phyloP scores from a whole-genome alignment of 1,284 basidiomycete species.

The Puccinia triticina region DNA sequence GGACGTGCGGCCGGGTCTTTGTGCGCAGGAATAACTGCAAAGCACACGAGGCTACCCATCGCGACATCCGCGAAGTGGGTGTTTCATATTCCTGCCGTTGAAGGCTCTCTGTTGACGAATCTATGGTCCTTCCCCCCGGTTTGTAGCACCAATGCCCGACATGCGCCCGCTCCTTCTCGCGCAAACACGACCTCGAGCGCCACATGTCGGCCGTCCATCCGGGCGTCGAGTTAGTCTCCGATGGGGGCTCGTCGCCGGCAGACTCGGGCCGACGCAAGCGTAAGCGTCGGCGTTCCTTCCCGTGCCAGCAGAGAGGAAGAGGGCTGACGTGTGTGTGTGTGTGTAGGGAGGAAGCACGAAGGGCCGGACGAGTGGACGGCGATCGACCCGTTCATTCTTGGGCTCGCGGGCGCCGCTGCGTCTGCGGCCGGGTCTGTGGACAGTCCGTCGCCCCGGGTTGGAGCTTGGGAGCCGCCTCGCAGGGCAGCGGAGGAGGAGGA shows the following conservation, averaged over 20 bases:
- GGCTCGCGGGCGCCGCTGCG: neutral
- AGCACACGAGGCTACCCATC: conserved; percentile 51
- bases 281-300: neutral
- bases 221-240: neutral
- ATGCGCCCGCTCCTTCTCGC: conserved; percentile 44
- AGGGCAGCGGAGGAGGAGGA: too few relatives aligned
- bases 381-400: conserved; percentile 19
- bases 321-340: neutral
- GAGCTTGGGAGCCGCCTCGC: too few relatives aligned
- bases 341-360: neutral
- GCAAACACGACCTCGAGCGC: conserved; percentile 43
- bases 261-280: neutral
- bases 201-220: conserved; percentile 51
- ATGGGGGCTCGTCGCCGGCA: too few relatives aligned
- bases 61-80: conserved; percentile 45
- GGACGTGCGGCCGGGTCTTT: conserved; percentile 44
- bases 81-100: too few relatives aligned
- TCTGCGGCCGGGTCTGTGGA: too few relatives aligned
- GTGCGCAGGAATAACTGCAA: conserved; percentile 50
- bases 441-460: too few relatives aligned
- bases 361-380: conserved; percentile 1
- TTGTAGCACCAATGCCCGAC: conserved; percentile 43
- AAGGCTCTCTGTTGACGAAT: too few relatives aligned
- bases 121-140: neutral
- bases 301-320: neutral